Evolutionary conservation across 495 filamentous ascomycete genomes (phyloP), one percentile per base, ranked within the genome.

Genomic region (Tirmania nivea): DNA sequence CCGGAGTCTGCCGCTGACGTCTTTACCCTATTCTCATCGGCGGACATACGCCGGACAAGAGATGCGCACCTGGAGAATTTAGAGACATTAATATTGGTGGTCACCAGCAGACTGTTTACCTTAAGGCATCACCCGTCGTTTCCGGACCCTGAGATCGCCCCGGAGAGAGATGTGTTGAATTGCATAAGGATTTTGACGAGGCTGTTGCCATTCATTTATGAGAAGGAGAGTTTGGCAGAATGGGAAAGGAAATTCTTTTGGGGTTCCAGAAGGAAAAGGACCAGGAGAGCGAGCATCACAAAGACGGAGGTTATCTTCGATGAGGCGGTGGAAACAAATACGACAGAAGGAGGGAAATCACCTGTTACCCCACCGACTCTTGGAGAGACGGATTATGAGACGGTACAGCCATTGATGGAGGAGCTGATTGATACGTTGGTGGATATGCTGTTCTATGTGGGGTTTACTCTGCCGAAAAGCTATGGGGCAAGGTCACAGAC

Each of bases 191-290:
- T 96, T 35, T 71, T 96, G 51, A 95, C 90, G n/a, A 75, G 89
- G 6, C 68, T 97, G 31, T 75, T 97, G 37, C 92, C 90, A 10
- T 97, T 83, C 61, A 68, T 97, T 45, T 95, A 94, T 66, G 90
- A 99, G 68, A 80, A 79, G 17, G 90, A 96, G 25, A 76, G 84
- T 47, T 65, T 99, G 42, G 79, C 86, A 54, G 69, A 68, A 51
- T 99, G 90, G 90, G 86, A 95, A 63, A 79, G 92, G 52, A 77
- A 77, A 50, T 89, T 95, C 72, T 94, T 99, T 60, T 99, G 90
- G 90, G 71, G 75, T 12, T 70, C 77, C 54, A 74, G 89, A 61
- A 77, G 74, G 67, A 86, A 77, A 66, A 76, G 69, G 57, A 74
- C 67, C 35, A 66, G 69, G 57, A 66, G 69, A 54, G 65, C 70